Percentiles rank a stretch among this genome's conserved stretches.
These are phyloP conservation scores for Leccinum fibrillosum DNA, from an alignment of 768 basidiomycete genomes.

Conservation along the genomic window DNA sequence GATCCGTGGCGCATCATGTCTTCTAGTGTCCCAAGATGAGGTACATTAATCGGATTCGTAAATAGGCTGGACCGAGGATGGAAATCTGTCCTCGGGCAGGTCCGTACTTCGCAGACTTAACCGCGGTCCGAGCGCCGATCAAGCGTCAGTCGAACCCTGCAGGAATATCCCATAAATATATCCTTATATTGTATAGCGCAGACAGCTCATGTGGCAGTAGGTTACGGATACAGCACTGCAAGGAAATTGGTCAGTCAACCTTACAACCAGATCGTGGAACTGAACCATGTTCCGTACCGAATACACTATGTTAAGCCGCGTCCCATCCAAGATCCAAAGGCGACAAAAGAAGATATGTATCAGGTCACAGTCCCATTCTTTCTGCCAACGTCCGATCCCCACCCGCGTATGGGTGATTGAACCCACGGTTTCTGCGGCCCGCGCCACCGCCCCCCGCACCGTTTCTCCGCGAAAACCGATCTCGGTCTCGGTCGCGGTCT, in stretches of 20 bases:
- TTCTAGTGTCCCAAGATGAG: not conserved
- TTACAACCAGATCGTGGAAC: constrained; percentile 19
- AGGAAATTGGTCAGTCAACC: constrained; percentile 27
- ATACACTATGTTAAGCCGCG: constrained; percentile 33
- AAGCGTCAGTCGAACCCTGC: not conserved
- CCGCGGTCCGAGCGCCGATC: not conserved
- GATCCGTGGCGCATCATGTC: constrained; percentile 7
- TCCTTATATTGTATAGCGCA: constrained; percentile 20
- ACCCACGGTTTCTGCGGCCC: constrained; percentile 49
- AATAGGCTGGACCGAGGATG: not conserved
- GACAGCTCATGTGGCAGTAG: constrained; percentile 18
- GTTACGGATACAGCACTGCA: constrained; percentile 36
- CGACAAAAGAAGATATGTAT: constrained; percentile 10
- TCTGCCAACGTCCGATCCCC: constrained; percentile 83
- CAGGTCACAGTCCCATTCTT: constrained; percentile 72
- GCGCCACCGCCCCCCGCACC: constrained; percentile 52
- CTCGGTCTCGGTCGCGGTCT: constrained; percentile 38
- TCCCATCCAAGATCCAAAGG: constrained; percentile 22
- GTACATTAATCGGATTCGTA: not conserved
- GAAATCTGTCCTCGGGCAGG: not conserved
- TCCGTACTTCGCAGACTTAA: not conserved
- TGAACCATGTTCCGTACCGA: constrained; percentile 30
- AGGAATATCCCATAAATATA: constrained; percentile 26
- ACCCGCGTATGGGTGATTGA: constrained; percentile 33
- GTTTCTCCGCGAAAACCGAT: constrained; percentile 40